Evolutionary conservation across 1,284 basidiomycete genomes (phyloP).

Genomic region (Sanguinoderma infundibulare): DNA sequence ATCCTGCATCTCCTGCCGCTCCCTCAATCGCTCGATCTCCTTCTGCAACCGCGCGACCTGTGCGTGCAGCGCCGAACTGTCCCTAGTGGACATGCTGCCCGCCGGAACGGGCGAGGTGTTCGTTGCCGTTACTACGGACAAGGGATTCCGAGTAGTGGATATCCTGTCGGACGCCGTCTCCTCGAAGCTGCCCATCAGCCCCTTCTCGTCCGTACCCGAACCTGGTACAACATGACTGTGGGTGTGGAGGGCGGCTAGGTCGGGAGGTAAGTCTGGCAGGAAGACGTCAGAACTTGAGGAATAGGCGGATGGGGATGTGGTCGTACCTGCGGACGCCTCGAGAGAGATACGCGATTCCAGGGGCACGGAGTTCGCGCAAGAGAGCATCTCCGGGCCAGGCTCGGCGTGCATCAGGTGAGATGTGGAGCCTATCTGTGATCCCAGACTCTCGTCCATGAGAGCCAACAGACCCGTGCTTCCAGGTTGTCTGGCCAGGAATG

Average conservation of each 20-base stretch:
- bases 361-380: too few species aligned
- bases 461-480: neutral
- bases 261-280: neutral
- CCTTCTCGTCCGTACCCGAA: neutral
- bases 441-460: neutral
- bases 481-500: neutral
- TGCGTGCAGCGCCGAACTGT: neutral
- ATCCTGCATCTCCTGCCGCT: neutral
- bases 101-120: neutral
- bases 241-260: neutral
- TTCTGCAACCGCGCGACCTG: neutral
- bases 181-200: neutral
- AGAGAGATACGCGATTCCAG: too few species aligned
- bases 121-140: neutral
- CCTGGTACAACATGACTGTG: neutral
- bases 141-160: neutral
- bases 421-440: too few species aligned
- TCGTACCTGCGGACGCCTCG: neutral
- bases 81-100: neutral
- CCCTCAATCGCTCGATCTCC: conserved; percentile 1
- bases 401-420: too few species aligned
- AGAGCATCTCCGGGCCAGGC: too few species aligned
- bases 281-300: neutral
- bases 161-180: too few species aligned
- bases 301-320: neutral